A percentile compares a stretch with the other conserved stretches of the same genome.
phyloP scores from a whole-genome alignment of 2,329 filamentous ascomycete genomes.

The Verticillium isaacii region DNA sequence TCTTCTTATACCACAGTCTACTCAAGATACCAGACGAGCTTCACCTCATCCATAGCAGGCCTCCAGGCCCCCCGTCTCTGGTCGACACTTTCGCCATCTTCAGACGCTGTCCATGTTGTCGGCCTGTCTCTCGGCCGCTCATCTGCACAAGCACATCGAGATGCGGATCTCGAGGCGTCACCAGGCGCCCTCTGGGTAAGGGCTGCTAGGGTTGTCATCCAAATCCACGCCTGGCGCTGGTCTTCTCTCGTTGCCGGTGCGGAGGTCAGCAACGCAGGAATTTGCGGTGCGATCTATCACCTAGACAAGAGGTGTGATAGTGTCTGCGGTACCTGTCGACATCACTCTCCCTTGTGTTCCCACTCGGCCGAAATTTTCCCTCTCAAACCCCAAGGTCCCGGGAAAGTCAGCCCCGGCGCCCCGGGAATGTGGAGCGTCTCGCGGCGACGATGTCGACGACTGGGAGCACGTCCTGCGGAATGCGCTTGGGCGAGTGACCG shows the following conservation, averaged over 20 bases:
- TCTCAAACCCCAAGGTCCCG: background rate
- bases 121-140: constrained; percentile 1
- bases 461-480: background rate
- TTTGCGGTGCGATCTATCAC: background rate
- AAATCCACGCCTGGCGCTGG: background rate
- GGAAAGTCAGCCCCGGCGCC: background rate
- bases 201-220: background rate
- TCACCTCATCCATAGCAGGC: background rate
- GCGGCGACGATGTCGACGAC: background rate
- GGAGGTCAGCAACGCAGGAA: background rate
- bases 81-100: background rate
- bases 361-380: background rate
- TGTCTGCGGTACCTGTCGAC: background rate
- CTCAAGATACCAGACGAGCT: background rate
- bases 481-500: background rate
- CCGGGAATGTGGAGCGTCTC: background rate
- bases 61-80: background rate
- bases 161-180: background rate
- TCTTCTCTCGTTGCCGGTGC: background rate
- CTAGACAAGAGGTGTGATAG: too few species aligned
- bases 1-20: constrained; percentile 7
- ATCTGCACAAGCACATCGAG: background rate
- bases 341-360: background rate
- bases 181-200: background rate
- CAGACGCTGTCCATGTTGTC: background rate